These are phyloP conservation scores for Leptographium flavum DNA, from an alignment of 2,329 filamentous ascomycete genomes.

Conservation along the genomic window DNA sequence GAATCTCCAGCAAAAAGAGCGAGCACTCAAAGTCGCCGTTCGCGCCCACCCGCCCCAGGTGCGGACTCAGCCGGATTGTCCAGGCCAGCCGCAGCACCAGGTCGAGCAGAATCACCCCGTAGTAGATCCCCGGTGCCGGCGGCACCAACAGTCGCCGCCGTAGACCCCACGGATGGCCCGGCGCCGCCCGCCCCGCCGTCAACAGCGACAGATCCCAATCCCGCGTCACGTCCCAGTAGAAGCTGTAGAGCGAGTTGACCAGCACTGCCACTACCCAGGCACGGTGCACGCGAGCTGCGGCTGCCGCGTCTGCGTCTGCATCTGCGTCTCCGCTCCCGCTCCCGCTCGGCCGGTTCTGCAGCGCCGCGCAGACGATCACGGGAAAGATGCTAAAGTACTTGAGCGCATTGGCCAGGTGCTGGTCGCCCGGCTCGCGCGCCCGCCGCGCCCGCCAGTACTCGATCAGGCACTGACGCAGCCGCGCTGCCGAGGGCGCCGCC, in stretches of 20 bases:
- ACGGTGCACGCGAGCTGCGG: constrained; percentile 30
- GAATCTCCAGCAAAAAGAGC: constrained; percentile 72
- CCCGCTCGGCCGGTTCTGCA: constrained; percentile 48
- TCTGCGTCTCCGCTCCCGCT: constrained; percentile 16
- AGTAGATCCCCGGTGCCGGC: constrained; percentile 57
- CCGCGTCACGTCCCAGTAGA: constrained; percentile 94
- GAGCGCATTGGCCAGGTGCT: constrained; percentile 82
- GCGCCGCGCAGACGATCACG: constrained; percentile 65
- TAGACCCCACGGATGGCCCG: constrained; percentile 62
- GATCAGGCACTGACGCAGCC: constrained; percentile 80
- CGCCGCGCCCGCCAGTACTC: constrained; percentile 64
- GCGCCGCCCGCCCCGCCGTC: constrained; percentile 36
- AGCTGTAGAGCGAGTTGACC: constrained; percentile 83
- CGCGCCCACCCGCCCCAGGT: constrained; percentile 62
- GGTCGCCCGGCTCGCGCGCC: constrained; percentile 49
- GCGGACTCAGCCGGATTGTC: constrained; percentile 73
- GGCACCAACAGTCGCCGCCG: constrained; percentile 62
- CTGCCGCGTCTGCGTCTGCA: constrained; percentile 8
- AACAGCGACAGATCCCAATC: constrained; percentile 94
- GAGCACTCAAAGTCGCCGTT: constrained; percentile 61
- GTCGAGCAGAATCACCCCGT: constrained; percentile 65
- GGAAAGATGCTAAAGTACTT: constrained; percentile 95
- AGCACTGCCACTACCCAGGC: constrained; percentile 60
- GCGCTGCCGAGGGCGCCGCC: constrained; percentile 69
- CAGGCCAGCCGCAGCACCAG: constrained; percentile 77